Evolutionary conservation across 495 filamentous ascomycete species (phyloP), one percentile per base, ranked within the genome.

Genomic region (Neurospora sp.): DNA sequence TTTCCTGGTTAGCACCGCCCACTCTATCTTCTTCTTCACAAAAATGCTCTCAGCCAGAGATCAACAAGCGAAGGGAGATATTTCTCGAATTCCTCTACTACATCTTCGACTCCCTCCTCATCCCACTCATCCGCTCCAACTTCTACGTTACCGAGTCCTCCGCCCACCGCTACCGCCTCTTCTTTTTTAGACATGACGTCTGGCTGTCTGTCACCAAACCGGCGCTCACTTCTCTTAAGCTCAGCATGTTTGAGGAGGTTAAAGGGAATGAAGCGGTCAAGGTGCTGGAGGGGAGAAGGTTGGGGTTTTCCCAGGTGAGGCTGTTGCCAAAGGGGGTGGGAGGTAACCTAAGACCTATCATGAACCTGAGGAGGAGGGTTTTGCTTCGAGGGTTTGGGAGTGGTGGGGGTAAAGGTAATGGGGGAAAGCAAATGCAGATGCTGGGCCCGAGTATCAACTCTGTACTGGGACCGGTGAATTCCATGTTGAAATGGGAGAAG

Each of bases 161-260:
- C 75, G 83, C 85, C 7, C 90, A 98, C 76, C 87, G 89, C 35
- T 93, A 96, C 77, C 89, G 89, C 8, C 83, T 98, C 1, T 97
- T 97, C 81, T 99, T 93, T 83, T 98, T 98, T 76, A 90, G 94
- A 4, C 96, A 99, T 74, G 96, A 99, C 77, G 85, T 94, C 44
- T 99, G 96, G 96, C 87, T 88, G 72, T 86, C 84, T 18, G 77
- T 98, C 59, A 90, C 88, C 9, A 91, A 94, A 74, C 90, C 93
- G 16, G 89, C 91, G 0, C 81, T 98, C 83, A 8, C 82, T 31
- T 31, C 27, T 31, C 3, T 99, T 20, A 96, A 94, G 79, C 74
- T 81, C 7, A 85, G 85, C 3, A 94, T 94, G 87, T 93, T 97
- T 72, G 90, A 94, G 76, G 92, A 95, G 74, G 78, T 97, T n/a